A percentile compares a stretch with the other conserved stretches of the same genome.
phyloP scores from a whole-genome alignment of 1,284 basidiomycete genomes.

The Singerocomus inundabilis region DNA sequence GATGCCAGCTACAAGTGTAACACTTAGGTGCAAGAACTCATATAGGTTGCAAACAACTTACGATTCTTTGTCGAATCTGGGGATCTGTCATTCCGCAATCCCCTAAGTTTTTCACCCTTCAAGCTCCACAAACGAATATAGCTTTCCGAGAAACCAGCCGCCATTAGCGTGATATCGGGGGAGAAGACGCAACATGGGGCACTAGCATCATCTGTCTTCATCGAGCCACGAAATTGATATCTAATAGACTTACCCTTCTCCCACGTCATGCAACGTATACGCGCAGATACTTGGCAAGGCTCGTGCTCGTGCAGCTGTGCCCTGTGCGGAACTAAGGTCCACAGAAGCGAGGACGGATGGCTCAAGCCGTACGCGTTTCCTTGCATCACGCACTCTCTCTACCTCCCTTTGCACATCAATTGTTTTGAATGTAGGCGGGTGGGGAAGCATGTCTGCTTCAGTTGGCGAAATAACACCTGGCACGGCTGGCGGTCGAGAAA shows the following conservation, averaged over 20 bases:
- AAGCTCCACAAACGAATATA: constrained; percentile 95
- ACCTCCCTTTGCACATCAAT: constrained; percentile 93
- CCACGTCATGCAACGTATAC: constrained; percentile 89
- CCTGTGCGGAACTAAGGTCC: constrained; percentile 60
- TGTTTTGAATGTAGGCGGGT: constrained; percentile 79
- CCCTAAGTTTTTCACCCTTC: constrained; percentile 87
- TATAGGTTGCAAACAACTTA: constrained; percentile 36
- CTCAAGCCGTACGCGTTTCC: constrained; percentile 87
- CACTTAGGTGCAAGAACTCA: neutral
- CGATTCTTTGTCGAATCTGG: constrained; percentile 67
- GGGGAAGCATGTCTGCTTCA: constrained; percentile 75
- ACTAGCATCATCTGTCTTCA: constrained; percentile 41
- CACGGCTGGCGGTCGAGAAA: constrained; percentile 44
- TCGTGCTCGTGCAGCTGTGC: constrained; percentile 50
- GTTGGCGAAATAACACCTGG: constrained; percentile 62
- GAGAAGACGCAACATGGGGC: constrained; percentile 90
- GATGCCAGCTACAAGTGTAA: constrained; percentile 46
- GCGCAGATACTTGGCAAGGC: constrained; percentile 88
- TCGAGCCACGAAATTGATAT: constrained; percentile 7
- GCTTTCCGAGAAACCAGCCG: constrained; percentile 95
- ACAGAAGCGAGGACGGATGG: constrained; percentile 59
- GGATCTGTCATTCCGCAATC: constrained; percentile 74
- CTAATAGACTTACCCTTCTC: constrained; percentile 69
- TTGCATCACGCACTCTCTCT: constrained; percentile 83
- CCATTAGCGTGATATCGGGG: constrained; percentile 90